phyloP scores from a whole-genome alignment of 139 green algal species.

The Chlamydomonas asymmetrica region DNA sequence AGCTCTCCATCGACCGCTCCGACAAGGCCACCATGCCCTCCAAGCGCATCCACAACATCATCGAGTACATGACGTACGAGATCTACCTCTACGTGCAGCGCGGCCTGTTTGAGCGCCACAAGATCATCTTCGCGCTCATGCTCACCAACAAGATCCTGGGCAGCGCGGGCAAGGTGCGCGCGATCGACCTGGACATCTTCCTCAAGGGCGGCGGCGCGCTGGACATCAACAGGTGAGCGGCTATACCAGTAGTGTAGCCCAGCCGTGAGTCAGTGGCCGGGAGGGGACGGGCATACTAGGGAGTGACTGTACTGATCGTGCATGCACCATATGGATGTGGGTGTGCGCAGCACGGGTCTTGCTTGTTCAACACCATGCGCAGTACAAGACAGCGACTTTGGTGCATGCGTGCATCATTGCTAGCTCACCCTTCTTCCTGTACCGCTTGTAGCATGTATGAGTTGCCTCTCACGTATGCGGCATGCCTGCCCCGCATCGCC shows the following conservation, averaged over 20 bases:
- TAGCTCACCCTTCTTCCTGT: too few species aligned
- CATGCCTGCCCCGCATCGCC: not conserved
- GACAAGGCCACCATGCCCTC: conserved; percentile 86
- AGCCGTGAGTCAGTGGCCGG: too few species aligned
- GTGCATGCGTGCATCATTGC: too few species aligned
- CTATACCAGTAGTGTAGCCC: too few species aligned
- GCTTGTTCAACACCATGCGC: too few species aligned
- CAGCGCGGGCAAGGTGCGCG: conserved; percentile 58
- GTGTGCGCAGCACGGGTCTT: too few species aligned
- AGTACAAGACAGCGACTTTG: too few species aligned
- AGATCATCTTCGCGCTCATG: conserved; percentile 93
- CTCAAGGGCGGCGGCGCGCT: conserved; percentile 85
- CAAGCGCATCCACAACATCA: conserved; percentile 93
- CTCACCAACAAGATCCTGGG: conserved; percentile 85
- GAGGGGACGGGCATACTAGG: too few species aligned
- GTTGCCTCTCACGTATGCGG: not conserved
- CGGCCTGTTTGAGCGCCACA: conserved; percentile 96
- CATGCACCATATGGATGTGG: too few species aligned
- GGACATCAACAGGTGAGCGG: conserved; percentile 86
- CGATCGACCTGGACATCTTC: conserved; percentile 81
- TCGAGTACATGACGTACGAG: conserved; percentile 90
- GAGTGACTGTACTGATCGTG: too few species aligned
- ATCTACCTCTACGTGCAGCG: conserved; percentile 93
- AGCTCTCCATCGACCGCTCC: conserved; percentile 79
- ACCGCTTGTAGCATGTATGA: too few species aligned